Base-by-base conservation (phyloP, 2,329 filamentous ascomycete species). In the Penicillium sp. region DNA sequence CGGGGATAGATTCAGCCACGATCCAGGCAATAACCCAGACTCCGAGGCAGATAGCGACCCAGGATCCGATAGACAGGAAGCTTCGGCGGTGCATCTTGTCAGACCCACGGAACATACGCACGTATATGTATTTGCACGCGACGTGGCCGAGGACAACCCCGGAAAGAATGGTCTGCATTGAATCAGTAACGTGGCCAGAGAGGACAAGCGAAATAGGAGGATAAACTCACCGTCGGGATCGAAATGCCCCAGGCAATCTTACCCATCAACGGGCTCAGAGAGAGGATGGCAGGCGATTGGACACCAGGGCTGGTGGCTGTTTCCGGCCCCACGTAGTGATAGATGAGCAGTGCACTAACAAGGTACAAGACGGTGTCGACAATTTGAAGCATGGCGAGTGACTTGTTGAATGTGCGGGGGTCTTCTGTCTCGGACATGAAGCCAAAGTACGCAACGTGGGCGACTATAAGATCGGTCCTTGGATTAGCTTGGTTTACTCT, bases 61-160 rank as follows among this genome's bases (percentile, higher is more conserved):
- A 90, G 9, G 77, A 77, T 1, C 78, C 68, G 59, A 80, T 80
- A 3, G 82, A 80, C 0, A 78, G 59, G 47, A 74, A 70, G 35
- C 76, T 83, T 46, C 75, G 74, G 54, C 76, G 74, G 50, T 76
- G 73, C 70, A 82, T 74, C 65, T 81, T 77, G 61, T 81, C 77
- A 7, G 82, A 84, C 57, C 82, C 80, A 34, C 79, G 76, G 75
- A 87, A 88, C 6, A 86, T 67, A 23, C 86, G 81, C 2, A 83
- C 76, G 65, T 87, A 89, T 49, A 88, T 77, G 60, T 86, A 86
- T 65, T 87, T 87, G 42, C 78, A 79, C 1, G 83, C 84, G 1
- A 89, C 84, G 53, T 86, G 82, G 5, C 82, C 85, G 63, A 87
- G 84, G 53, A 90, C 85, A 13, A 89, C 85, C 44, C 86, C 87